Evolutionary conservation across 2,329 filamentous ascomycete genomes (phyloP), one percentile per base, ranked within the genome.

Genomic region (Fusarium foetens): DNA sequence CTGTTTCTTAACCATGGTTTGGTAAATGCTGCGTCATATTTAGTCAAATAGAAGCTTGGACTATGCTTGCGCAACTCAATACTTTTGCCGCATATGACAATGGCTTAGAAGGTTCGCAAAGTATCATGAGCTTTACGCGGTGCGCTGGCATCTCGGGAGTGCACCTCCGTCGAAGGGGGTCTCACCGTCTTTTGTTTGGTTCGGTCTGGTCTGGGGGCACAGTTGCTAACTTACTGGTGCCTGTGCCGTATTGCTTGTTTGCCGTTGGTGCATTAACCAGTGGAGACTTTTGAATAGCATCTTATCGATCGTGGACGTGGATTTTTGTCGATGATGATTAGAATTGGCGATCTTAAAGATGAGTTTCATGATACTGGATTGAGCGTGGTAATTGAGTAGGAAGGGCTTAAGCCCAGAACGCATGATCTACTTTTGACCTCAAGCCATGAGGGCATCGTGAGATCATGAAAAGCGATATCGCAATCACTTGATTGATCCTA

Each of bases 111-210:
- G 29, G 31, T n/a, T 31, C 48, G 19, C 23, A 45, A 16, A 58
- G 33, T 29, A 63, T 52, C 54, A 54, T 71, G 66, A 71, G 45
- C 51, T 70, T 46, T 60, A 41, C 66, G 29, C 35, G 46, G 58
- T 58, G 58, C 43, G 57, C 55, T 71, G 68, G 58, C 52, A 45
- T 53, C 43, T 63, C 62, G 70, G 62, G 55, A 55, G 45, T 73
- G 42, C 55, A 58, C 55, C 55, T 72, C 70, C 70, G 62, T 48
- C 54, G 23, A 71, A 58, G n/a, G 29, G 48, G 41, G 58, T 42
- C 70, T 73, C 70, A 73, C 70, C 70, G 70, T 73, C 70, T 73
- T 73, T 73, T 73, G 65, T 55, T 59, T 54, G 35, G 38, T 43
- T 43, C 45, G 31, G 52, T 14, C 31, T 39, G 46, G 29, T 39